Evolutionary conservation across 208 protist genomes (phyloP).

Genomic region (Herpetomonas muscarum): DNA sequence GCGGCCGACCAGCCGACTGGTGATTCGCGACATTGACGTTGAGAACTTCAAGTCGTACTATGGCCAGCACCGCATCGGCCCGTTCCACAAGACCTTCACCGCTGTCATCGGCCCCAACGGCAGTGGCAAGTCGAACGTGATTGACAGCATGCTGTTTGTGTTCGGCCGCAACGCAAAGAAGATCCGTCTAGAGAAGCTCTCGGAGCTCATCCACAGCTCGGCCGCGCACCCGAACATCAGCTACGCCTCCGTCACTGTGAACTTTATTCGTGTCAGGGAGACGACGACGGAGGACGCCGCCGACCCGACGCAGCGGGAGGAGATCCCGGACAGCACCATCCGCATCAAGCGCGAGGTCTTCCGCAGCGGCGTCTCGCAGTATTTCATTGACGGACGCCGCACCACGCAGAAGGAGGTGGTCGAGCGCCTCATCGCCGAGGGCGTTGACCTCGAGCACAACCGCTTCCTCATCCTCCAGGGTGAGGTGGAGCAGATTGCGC

Average conservation of each 20-base stretch:
- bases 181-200: conserved; percentile 96
- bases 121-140: conserved; percentile 99
- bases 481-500: conserved; percentile 99
- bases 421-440: conserved; percentile 90
- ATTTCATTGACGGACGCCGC: conserved; percentile 87
- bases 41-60: conserved; percentile 99
- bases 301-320: conserved; percentile 71
- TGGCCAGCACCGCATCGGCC: conserved; percentile 96
- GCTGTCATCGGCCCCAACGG: conserved; percentile 99
- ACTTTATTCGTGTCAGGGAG: conserved; percentile 95
- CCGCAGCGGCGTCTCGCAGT: conserved; percentile 93
- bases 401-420: conserved; percentile 80
- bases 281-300: conserved; percentile 56
- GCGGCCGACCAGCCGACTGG: conserved; percentile 61
- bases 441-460: conserved; percentile 99
- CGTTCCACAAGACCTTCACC: conserved; percentile 99
- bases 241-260: conserved; percentile 94
- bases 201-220: conserved; percentile 99
- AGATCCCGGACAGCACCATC: conserved; percentile 89
- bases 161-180: conserved; percentile 98
- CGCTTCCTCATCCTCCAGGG: conserved; percentile 99
- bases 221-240: conserved; percentile 89
- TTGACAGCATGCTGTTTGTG: conserved; percentile 99
- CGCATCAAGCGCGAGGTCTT: conserved; percentile 93
- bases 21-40: conserved; percentile 98